Evolutionary conservation across 2,329 filamentous ascomycete genomes (phyloP).

Genomic region (Clonostachys rhizophaga): DNA sequence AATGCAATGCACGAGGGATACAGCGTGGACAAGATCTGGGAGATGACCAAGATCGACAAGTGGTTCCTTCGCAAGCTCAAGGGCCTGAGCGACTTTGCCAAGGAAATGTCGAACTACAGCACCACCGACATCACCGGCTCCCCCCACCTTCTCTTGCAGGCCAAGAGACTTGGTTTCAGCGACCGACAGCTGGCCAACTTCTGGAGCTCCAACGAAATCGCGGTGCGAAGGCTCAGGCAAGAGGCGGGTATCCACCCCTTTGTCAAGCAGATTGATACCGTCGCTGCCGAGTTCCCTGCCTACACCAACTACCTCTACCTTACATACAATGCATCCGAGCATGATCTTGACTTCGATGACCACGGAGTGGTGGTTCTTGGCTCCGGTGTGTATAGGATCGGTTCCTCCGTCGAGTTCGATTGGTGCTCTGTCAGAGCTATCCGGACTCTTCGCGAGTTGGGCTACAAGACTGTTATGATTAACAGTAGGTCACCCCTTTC

Average conservation of each 20-base stretch:
- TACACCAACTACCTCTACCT: slow-evolving; percentile 95
- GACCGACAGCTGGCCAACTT: slow-evolving; percentile 93
- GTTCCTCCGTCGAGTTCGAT: slow-evolving; percentile 97
- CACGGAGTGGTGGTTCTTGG: slow-evolving; percentile 94
- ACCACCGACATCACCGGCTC: slow-evolving; percentile 61
- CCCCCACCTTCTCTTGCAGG: slow-evolving; percentile 66
- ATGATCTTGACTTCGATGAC: slow-evolving; percentile 81
- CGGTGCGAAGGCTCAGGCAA: slow-evolving; percentile 77
- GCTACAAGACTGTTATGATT: slow-evolving; percentile 94
- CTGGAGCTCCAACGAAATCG: slow-evolving; percentile 90
- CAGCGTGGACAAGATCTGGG: slow-evolving; percentile 94
- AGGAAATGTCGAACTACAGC: slow-evolving; percentile 65
- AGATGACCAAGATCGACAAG: slow-evolving; percentile 97
- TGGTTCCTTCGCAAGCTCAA: slow-evolving; percentile 96
- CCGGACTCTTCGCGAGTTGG: slow-evolving; percentile 77
- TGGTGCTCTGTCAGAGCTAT: slow-evolving; percentile 98
- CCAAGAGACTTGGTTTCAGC: slow-evolving; percentile 91
- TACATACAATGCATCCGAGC: slow-evolving; percentile 88
- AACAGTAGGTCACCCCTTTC: slow-evolving; percentile 35
- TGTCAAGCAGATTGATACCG: slow-evolving; percentile 98
- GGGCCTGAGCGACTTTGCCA: slow-evolving; percentile 84
- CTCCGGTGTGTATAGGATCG: slow-evolving; percentile 94
- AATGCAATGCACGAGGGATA: slow-evolving; percentile 97
- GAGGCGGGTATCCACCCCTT: slow-evolving; percentile 82
- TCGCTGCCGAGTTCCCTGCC: slow-evolving; percentile 93